These are phyloP conservation scores for Cryphonectria japonica DNA, from an alignment of 2,329 filamentous ascomycete species.

Conservation along the genomic window DNA sequence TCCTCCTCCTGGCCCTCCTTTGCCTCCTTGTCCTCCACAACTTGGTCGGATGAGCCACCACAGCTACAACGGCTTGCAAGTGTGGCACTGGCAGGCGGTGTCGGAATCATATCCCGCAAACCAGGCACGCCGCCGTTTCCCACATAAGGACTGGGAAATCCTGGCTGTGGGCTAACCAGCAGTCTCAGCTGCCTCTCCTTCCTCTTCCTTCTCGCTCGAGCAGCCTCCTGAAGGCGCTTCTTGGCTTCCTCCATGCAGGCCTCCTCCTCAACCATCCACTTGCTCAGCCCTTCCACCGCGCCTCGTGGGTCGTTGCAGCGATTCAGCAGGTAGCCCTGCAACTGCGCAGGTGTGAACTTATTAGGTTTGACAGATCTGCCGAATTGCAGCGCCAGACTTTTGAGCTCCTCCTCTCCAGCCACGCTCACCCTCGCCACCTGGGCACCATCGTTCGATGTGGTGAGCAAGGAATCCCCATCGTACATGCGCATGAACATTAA, in stretches of 20 bases:
- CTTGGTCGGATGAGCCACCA: neutral
- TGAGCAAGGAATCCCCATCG: constrained; percentile 38
- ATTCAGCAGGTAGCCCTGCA: constrained; percentile 54
- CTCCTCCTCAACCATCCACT: constrained; percentile 44
- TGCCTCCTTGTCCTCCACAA: neutral
- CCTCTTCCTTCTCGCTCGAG: constrained; percentile 27
- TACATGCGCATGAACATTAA: constrained; percentile 55
- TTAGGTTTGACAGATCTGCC: constrained; percentile 53
- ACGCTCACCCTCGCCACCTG: neutral
- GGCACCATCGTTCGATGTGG: neutral
- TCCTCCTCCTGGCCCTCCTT: neutral
- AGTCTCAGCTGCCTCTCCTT: constrained; percentile 30
- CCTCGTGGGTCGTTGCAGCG: constrained; percentile 45
- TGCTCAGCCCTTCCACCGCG: constrained; percentile 40
- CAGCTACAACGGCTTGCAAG: neutral
- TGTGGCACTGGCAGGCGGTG: neutral
- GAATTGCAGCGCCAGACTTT: constrained; percentile 57
- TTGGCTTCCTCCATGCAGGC: constrained; percentile 35
- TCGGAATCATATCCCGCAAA: neutral
- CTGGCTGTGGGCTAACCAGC: neutral
- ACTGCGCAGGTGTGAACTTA: constrained; percentile 52
- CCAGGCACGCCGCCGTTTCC: neutral
- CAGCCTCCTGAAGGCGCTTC: constrained; percentile 31
- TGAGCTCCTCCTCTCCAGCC: constrained; percentile 37
- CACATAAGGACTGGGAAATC: neutral